Evolutionary conservation across 2,329 filamentous ascomycete species (phyloP), one percentile per base, ranked within the genome.

Genomic region (Aspergillus brasiliensis): DNA sequence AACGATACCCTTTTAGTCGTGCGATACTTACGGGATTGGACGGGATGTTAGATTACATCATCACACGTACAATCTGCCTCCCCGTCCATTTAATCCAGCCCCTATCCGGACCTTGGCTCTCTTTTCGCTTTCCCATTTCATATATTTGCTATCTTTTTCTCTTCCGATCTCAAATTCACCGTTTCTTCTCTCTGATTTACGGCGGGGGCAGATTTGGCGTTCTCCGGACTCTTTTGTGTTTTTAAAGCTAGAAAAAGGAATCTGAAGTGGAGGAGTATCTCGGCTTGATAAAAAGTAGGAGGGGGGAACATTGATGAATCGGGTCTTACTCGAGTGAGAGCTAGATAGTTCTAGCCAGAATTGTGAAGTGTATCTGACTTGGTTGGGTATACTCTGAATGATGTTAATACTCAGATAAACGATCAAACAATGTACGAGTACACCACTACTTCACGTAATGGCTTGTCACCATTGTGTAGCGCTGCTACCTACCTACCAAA

Each of bases 1-100:
- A 44, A 44, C 40, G 71, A 70, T 69, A 69, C 69, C 68, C 62
- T 69, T 61, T 57, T 57, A 57, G 37, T 55, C 52, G 52, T 55
- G 40, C 38, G 52, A 40, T 53, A 19, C 31, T 34, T 34, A 5
- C 31, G 31, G 31, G 10, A 34, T 34, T 34, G 31, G 31, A 34
- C 6, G 46, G 46, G 46, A 49, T 49, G 46, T 15, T 34, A 44
- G 17, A 17, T 21, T 49, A 49, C 25, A 49, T n/a, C 40, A 44
- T 11, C 38, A 44, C 38, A 44, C 31, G 31, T 34, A 34, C 31
- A 15, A 34, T 34, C 31, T 34, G 31, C 31, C 31, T 34, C 31
- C 31, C 31, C 31, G 31, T 11, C 31, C 31, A 34, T 13, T 34
- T 34, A 34, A 34, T 34, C 31, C 31, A 34, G 31, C 31, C 31